phyloP scores from a whole-genome alignment of 2,329 filamentous ascomycete genomes.

The Claviceps cyperi region DNA sequence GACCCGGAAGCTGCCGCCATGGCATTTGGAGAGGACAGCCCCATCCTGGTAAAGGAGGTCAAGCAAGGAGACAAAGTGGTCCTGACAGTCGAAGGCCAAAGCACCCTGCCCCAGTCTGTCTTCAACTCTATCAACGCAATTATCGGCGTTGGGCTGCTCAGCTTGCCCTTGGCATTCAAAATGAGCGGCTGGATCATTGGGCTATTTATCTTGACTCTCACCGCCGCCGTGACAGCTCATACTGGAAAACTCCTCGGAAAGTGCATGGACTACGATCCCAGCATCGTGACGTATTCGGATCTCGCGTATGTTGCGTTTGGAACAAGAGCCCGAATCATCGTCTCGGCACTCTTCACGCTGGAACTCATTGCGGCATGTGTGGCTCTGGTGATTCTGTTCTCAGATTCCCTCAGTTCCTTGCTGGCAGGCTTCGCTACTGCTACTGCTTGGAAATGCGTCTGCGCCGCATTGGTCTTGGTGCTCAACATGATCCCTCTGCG shows the following conservation, averaged over 20 bases:
- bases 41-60: constrained; percentile 75
- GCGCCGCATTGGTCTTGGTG: constrained; percentile 62
- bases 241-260: constrained; percentile 75
- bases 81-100: constrained; percentile 76
- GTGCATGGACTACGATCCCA: constrained; percentile 75
- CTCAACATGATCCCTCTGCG: constrained; percentile 75
- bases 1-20: constrained; percentile 14
- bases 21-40: constrained; percentile 30
- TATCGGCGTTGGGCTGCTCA: constrained; percentile 80
- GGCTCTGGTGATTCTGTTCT: constrained; percentile 81
- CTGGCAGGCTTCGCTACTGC: constrained; percentile 54
- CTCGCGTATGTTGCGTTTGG: constrained; percentile 86
- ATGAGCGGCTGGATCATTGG: constrained; percentile 84
- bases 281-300: constrained; percentile 86
- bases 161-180: constrained; percentile 73
- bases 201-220: constrained; percentile 56
- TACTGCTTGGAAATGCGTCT: constrained; percentile 72
- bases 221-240: constrained; percentile 66
- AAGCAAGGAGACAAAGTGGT: constrained; percentile 79
- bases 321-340: constrained; percentile 61
- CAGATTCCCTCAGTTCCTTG: constrained; percentile 70
- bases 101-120: constrained; percentile 87
- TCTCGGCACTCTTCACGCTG: constrained; percentile 73
- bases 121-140: constrained; percentile 94
- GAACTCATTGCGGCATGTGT: constrained; percentile 83